Percentiles rank a stretch among this genome's conserved stretches.
Evolutionary conservation across 2,329 filamentous ascomycete species (phyloP).

Genomic region (Epichloe gansuensis): DNA sequence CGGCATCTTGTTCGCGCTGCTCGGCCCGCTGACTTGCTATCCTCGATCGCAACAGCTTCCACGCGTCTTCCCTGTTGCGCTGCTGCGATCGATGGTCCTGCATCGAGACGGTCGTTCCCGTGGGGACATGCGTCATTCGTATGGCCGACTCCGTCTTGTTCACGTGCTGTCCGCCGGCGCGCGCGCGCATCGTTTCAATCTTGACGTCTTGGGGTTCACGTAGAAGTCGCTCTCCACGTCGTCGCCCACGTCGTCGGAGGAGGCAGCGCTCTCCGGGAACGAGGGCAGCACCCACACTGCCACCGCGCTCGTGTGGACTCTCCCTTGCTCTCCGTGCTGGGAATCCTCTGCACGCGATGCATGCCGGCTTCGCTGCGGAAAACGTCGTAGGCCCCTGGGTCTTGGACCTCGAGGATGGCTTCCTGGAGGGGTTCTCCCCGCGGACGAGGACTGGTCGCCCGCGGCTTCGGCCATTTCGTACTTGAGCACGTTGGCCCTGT

Average conservation of each 20-base stretch:
- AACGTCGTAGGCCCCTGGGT: slow-evolving; percentile 64
- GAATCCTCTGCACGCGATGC: slow-evolving; percentile 87
- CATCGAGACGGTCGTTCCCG: slow-evolving; percentile 76
- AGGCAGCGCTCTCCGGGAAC: slow-evolving; percentile 47
- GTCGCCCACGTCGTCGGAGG: slow-evolving; percentile 48
- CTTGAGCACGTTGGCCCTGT: slow-evolving; percentile 60
- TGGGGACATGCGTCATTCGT: slow-evolving; percentile 80
- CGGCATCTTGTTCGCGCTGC: slow-evolving; percentile 69
- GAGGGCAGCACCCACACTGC: slow-evolving; percentile 86
- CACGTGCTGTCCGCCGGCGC: slow-evolving; percentile 92
- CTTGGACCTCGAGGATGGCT: slow-evolving; percentile 73
- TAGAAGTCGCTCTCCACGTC: slow-evolving; percentile 89
- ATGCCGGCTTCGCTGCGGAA: slow-evolving; percentile 86
- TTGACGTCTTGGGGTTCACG: slow-evolving; percentile 72
- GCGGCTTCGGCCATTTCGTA: slow-evolving; percentile 64
- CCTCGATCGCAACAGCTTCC: slow-evolving; percentile 71
- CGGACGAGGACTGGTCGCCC: slow-evolving; percentile 36
- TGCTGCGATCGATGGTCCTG: slow-evolving; percentile 88
- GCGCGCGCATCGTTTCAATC: slow-evolving; percentile 79
- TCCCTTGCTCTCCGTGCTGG: slow-evolving; percentile 83
- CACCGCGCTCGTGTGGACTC: slow-evolving; percentile 86
- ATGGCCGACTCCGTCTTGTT: slow-evolving; percentile 97
- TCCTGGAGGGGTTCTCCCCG: slow-evolving; percentile 66
- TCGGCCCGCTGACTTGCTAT: slow-evolving; percentile 72
- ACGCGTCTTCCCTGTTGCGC: slow-evolving; percentile 77